These are phyloP conservation scores for Cladophialophora yegresii DNA, from an alignment of 2,329 filamentous ascomycete genomes.

Conservation along the genomic window DNA sequence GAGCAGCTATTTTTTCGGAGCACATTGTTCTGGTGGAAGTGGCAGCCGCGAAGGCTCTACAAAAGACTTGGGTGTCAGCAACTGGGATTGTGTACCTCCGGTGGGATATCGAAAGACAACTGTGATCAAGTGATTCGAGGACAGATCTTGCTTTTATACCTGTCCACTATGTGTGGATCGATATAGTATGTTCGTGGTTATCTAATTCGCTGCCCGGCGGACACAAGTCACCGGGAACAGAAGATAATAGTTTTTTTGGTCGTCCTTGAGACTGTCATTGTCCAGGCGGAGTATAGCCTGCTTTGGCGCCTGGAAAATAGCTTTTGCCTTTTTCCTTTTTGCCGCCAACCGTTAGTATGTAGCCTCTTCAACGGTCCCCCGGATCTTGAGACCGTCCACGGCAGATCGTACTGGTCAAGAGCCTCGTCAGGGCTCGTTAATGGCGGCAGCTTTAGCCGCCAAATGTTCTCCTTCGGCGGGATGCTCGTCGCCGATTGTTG, in stretches of 20 bases:
- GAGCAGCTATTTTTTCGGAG: not conserved
- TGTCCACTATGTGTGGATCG: not conserved
- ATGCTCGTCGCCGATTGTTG: slow-evolving; percentile 29
- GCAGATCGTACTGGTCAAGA: not conserved
- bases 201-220: not conserved
- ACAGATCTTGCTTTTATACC: not conserved
- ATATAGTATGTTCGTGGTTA: not conserved
- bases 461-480: slow-evolving; percentile 32
- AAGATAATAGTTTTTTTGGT: not conserved
- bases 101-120: not conserved
- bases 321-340: not conserved
- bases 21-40: not conserved
- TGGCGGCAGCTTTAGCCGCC: slow-evolving; percentile 31
- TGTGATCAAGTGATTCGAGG: not conserved
- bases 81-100: not conserved
- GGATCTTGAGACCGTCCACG: not conserved
- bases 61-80: not conserved
- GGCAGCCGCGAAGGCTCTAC: not conserved
- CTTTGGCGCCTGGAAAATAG: not conserved
- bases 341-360: not conserved
- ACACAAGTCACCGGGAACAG: not conserved
- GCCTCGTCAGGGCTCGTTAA: slow-evolving; percentile 33
- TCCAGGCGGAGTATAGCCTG: not conserved
- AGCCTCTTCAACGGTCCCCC: not conserved
- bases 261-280: not conserved